These are phyloP conservation scores for Pichia rugopelliculosa DNA, from an alignment of 805 yeast species.

Conservation along the genomic window DNA sequence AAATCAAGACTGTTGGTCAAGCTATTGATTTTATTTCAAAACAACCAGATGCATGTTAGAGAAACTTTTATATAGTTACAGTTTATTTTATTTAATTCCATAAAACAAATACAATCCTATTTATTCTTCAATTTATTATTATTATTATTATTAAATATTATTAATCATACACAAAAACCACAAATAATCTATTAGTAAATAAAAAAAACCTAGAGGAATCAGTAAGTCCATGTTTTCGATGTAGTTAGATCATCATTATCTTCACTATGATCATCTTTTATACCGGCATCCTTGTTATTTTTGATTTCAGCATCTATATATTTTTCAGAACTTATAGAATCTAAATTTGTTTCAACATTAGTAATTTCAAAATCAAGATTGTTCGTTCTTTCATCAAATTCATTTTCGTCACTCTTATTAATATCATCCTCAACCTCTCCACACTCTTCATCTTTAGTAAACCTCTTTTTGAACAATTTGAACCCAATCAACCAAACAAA, in stretches of 20 bases:
- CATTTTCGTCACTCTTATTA: background rate
- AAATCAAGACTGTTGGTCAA: slow-evolving; percentile 87
- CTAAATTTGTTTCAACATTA: background rate
- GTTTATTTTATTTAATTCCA: background rate
- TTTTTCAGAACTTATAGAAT: background rate
- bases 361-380: background rate
- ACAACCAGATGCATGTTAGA: slow-evolving; percentile 42
- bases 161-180: too few species aligned
- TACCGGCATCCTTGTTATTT: background rate
- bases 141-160: too few species aligned
- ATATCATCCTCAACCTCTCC: background rate
- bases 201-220: too few species aligned
- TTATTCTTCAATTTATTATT: slow-evolving; percentile 1
- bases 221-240: background rate
- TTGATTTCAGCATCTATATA: background rate
- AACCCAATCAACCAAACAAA: slow-evolving; percentile 56
- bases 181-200: too few species aligned
- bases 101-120: background rate
- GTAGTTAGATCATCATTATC: background rate
- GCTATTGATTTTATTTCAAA: slow-evolving; percentile 80
- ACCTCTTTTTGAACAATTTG: slow-evolving; percentile 16
- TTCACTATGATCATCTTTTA: background rate
- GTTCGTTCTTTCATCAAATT: background rate
- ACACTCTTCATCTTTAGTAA: background rate
- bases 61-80: background rate